phyloP scores from a whole-genome alignment of 2,329 filamentous ascomycete species.

The Colletotrichum melonis region DNA sequence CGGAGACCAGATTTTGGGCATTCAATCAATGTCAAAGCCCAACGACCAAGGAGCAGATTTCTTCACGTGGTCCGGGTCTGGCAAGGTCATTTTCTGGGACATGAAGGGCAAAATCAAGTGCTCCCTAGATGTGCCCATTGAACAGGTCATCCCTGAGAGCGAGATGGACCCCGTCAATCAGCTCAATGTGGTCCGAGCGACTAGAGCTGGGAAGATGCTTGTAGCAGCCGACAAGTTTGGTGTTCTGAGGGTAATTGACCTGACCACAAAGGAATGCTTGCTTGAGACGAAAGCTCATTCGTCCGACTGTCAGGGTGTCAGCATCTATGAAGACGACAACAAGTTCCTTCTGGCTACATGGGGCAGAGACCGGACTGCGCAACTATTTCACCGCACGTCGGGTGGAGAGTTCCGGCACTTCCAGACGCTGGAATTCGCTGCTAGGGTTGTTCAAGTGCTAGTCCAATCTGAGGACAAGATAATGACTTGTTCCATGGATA shows the following conservation, averaged over 20 bases:
- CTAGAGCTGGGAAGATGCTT: slow-evolving; percentile 72
- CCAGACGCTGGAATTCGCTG: slow-evolving; percentile 93
- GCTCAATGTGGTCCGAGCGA: slow-evolving; percentile 69
- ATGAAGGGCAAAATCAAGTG: slow-evolving; percentile 75
- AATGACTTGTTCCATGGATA: slow-evolving; percentile 88
- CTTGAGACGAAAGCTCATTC: slow-evolving; percentile 88
- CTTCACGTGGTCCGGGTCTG: slow-evolving; percentile 88
- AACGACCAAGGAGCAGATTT: slow-evolving; percentile 77
- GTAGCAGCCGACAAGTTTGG: slow-evolving; percentile 89
- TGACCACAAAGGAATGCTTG: slow-evolving; percentile 68
- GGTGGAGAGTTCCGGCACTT: slow-evolving; percentile 77
- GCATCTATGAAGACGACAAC: slow-evolving; percentile 72
- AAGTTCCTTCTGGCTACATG: slow-evolving; percentile 81
- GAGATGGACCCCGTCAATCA: slow-evolving; percentile 68
- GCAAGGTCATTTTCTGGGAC: slow-evolving; percentile 86
- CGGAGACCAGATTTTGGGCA: slow-evolving; percentile 76
- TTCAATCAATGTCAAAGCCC: slow-evolving; percentile 71
- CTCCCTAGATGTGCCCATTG: slow-evolving; percentile 75
- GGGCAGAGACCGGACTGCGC: slow-evolving; percentile 90
- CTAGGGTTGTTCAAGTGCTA: slow-evolving; percentile 80
- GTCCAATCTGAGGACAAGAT: slow-evolving; percentile 81
- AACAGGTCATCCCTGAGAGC: slow-evolving; percentile 64
- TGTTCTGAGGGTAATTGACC: slow-evolving; percentile 78
- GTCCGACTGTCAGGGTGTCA: slow-evolving; percentile 85
- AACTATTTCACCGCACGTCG: slow-evolving; percentile 78